Base-by-base conservation (phyloP, 106 monocot genomes). In the Dendrobium huoshanense region DNA sequence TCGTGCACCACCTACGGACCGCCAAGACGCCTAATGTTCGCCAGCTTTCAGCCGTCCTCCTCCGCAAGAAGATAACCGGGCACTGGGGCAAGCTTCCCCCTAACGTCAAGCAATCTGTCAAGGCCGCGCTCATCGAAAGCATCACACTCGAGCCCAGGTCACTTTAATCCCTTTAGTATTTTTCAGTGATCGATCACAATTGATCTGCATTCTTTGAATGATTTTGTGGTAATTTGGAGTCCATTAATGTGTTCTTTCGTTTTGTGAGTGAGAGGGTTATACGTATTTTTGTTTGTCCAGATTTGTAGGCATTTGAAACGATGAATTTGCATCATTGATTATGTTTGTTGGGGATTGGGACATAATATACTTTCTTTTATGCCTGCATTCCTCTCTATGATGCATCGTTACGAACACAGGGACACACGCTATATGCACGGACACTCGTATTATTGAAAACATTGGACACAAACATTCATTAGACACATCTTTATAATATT, bases 1-100 rank as follows among this genome's bases (percentile, higher is more conserved):
- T 99, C 49, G 98, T 95, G 64, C 98, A 99, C 81, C 98, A 99
- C 83, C 80, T 99, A 73, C 95, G 98, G 44, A 95, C 98, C 27
- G 98, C 98, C 73, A 95, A 95, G 83, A 91, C 95, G 43, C 91
- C 98, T 77, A 92, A 91, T 54, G 98, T 95, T 61, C 92, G 98
- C 37, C 98, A 99, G 83, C 94, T 99, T 81, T 73, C 98, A 22
- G 98, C 98, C 80, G 98, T 99, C 76, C 92, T 99, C 55, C 90
- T 99, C 51, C 90, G 98, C 59, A 99, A 99, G 95, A 99, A 93
- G 91, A 88, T 99, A 84, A 93, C 94, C 40, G 92, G 92, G 13
- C 98, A 99, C 83, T 99, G 98, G 98, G 85, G 89, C 65, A 99
- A 99, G 89, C 95, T 99, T 54, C 78, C 92, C 25, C 89, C 87